These are phyloP conservation scores for Ensete glaucum DNA, from an alignment of 176 grass and related monocot genomes.

Conservation along the genomic window DNA sequence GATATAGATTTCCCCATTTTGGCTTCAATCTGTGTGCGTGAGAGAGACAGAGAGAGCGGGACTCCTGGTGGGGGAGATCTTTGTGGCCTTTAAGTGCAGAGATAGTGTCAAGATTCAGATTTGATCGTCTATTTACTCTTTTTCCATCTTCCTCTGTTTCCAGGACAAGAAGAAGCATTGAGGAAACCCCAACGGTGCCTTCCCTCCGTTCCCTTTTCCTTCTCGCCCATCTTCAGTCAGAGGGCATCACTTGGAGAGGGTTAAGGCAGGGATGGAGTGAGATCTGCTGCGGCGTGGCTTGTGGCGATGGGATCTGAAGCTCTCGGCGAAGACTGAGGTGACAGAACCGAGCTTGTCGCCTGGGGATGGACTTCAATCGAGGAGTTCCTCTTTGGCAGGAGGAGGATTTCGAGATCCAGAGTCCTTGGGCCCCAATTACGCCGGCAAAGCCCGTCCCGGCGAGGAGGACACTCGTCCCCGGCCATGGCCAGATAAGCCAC, in stretches of 20 bases:
- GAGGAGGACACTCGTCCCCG: background rate
- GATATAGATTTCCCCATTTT: background rate
- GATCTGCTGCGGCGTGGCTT: background rate
- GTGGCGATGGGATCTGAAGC: background rate
- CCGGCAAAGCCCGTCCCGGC: background rate
- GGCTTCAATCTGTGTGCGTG: background rate
- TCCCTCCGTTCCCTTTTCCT: background rate
- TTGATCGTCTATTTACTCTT: background rate
- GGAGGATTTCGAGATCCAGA: slow-evolving; percentile 7
- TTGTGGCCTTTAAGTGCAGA: background rate
- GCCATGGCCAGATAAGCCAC: background rate
- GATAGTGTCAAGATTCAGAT: background rate
- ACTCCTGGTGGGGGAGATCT: background rate
- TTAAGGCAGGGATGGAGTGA: background rate
- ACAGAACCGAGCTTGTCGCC: background rate
- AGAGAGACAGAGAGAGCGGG: background rate
- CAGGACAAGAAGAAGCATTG: background rate
- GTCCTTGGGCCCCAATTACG: background rate
- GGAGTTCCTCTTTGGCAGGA: background rate
- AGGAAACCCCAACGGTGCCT: background rate
- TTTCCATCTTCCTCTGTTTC: background rate
- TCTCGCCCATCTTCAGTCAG: no score
- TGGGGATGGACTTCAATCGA: slow-evolving; percentile 1
- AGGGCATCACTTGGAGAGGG: background rate
- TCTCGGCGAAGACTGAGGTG: background rate